Evolutionary conservation across 345 rosid species (phyloP), one percentile per base, ranked within the genome.

Genomic region (Acer yangbiense): DNA sequence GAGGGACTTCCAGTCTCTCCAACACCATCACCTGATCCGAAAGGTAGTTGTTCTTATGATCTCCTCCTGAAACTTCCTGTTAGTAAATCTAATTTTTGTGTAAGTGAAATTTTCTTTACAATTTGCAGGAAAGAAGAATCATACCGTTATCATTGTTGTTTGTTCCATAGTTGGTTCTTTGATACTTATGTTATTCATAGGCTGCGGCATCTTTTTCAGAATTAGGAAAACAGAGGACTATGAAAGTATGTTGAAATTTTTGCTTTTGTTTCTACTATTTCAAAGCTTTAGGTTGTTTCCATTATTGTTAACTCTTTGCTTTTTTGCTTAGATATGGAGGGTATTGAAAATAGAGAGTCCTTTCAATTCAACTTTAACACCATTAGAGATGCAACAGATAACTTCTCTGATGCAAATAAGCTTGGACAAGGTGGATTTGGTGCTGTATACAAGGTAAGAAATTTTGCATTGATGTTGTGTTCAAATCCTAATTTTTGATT

Each of bases 361-460:
- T 69, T 81, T 65, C 84, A 81, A 67, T 50, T 68, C 11, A 78
- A 81, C 71, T 73, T 84, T 20, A 21, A 17, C 6, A 72, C 73
- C 9, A 39, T 83, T 69, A 77, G 68, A 61, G 76, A 18, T n/a
- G 82, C 84, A 20, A 81, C 82, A 3, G 62, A 44, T 6, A 25
- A 81, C 52, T 84, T 84, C 21, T 78, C 86, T 0, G 25, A 78
- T 17, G 77, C 11, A 43, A 84, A 75, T 6, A 84, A 77, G 78
- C 86, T 84, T 12, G 82, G 86, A 25, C 63, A 69, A 68, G 86
- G 83, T 8, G 82, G 86, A 14, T 83, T 83, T 54, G 83, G 83
- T 13, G 54, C 44, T 17, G 86, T 84, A 18, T 81, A 78, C 84
- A 80, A 70, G 82, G 86, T 80, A 68, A 41, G 48, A 32, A 41